These are phyloP conservation scores for Lantana camara DNA, from an alignment of 257 asterid genomes.

Conservation along the genomic window DNA sequence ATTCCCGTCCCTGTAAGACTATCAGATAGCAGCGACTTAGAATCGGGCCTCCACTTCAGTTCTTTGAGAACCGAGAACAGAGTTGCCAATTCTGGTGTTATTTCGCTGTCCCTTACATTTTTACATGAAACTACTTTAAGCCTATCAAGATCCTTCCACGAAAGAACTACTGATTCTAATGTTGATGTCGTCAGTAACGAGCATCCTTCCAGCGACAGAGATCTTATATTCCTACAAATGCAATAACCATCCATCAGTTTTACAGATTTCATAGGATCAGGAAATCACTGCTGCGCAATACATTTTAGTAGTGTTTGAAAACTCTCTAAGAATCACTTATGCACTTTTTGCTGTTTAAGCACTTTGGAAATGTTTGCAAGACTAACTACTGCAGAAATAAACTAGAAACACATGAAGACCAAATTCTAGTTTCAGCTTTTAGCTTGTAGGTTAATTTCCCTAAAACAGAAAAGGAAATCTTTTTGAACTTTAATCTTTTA, in stretches of 20 bases:
- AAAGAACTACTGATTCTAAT: constrained; percentile 72
- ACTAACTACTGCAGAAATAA: too few relatives aligned
- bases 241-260: constrained; percentile 23
- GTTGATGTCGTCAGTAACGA: constrained; percentile 84
- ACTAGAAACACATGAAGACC: too few relatives aligned
- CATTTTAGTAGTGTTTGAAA: too few relatives aligned
- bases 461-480: too few relatives aligned
- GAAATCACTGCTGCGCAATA: too few relatives aligned
- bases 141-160: constrained; percentile 77
- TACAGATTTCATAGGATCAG: too few relatives aligned
- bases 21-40: constrained; percentile 61
- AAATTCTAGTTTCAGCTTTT: too few relatives aligned
- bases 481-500: too few relatives aligned
- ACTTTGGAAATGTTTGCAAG: too few relatives aligned
- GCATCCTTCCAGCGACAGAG: constrained; percentile 85
- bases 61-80: constrained; percentile 80
- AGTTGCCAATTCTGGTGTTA: constrained; percentile 77
- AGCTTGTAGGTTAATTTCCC: too few relatives aligned
- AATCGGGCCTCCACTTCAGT: constrained; percentile 91
- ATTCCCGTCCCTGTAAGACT: constrained; percentile 85
- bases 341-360: too few relatives aligned
- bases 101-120: constrained; percentile 78
- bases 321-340: too few relatives aligned
- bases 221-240: constrained; percentile 61
- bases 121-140: constrained; percentile 87